Base-by-base conservation (phyloP, 257 asterid genomes). In the Scutellaria minor region DNA sequence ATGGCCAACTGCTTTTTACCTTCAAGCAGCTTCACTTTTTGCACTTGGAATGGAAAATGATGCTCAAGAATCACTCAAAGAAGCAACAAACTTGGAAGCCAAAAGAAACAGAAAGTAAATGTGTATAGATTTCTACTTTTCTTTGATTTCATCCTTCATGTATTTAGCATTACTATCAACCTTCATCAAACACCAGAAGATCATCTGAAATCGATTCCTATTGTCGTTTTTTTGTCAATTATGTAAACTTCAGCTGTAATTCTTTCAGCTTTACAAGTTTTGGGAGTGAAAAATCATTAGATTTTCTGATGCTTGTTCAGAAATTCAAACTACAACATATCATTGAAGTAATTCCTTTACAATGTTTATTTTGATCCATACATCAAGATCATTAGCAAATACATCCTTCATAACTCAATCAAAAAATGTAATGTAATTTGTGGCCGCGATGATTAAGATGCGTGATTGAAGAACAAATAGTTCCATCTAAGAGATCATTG, bases 1-100 rank as follows among this genome's bases (percentile, higher is more conserved):
- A 13, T 92, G 98, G 98, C 92, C 90, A 42, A 86, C 90, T 55
- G 96, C 94, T 0, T 78, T 87, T n/a, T 82, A 92, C 82, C 90
- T 92, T 45, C 98, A 89, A 83, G 92, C 96, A 51, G 89, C 86
- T 72, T 81, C 96, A n/a, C 91, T 88, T 42, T 88, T 84, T 46
- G 84, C 91, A 15, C 80, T 89, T 64, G 85, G 86, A 52, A 88
- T 89, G 93, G 96, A 88, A 71, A 85, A 78, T 14, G 98, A 92
- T 73, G 98, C 91, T 3, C 93, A 92, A 64, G 84, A 89, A 71
- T 87, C 98, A 50, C 91, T 92, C 42, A 85, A 80, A 74, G 96
- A 89, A 75, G 98, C 96, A 37, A 81, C 96, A 22, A 79, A 82
- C 41, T 84, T 89, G 72, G 96, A 92, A 79, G 90, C 84, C 53